phyloP scores from a whole-genome alignment of 2,329 filamentous ascomycete species.

The Aspergillus sergii region DNA sequence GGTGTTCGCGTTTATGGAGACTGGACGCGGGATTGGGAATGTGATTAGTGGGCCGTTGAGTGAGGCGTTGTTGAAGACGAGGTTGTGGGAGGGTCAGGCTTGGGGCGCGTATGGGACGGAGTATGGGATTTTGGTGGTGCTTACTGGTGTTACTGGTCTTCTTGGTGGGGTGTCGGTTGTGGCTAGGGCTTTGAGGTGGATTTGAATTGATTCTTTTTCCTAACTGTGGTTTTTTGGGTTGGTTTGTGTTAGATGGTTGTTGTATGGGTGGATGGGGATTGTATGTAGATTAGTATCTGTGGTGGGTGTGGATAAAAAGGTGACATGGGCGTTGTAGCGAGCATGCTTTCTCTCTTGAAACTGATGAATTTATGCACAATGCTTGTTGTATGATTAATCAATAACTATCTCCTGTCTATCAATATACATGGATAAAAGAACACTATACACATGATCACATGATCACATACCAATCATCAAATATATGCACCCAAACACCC shows the following conservation, averaged over 20 bases:
- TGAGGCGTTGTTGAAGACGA: conserved; percentile 38
- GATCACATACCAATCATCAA: neutral
- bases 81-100: conserved; percentile 18
- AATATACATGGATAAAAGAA: neutral
- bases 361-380: neutral
- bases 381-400: neutral
- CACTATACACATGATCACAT: conserved; percentile 1
- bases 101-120: conserved; percentile 29
- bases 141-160: conserved; percentile 29
- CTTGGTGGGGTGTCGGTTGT: conserved; percentile 30
- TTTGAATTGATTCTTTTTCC: conserved; percentile 10
- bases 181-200: conserved; percentile 22
- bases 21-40: conserved; percentile 55
- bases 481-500: conserved; percentile 1
- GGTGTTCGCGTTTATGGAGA: conserved; percentile 51
- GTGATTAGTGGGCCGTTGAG: conserved; percentile 55
- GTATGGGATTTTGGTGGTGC: conserved; percentile 32
- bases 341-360: neutral
- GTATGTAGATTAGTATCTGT: neutral
- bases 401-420: neutral
- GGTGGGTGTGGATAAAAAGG: neutral
- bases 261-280: neutral
- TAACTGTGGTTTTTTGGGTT: neutral
- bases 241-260: neutral
- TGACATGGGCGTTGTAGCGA: neutral